Evolutionary conservation across 306 rosid genomes (phyloP).

Genomic region (Rosa lucieae): DNA sequence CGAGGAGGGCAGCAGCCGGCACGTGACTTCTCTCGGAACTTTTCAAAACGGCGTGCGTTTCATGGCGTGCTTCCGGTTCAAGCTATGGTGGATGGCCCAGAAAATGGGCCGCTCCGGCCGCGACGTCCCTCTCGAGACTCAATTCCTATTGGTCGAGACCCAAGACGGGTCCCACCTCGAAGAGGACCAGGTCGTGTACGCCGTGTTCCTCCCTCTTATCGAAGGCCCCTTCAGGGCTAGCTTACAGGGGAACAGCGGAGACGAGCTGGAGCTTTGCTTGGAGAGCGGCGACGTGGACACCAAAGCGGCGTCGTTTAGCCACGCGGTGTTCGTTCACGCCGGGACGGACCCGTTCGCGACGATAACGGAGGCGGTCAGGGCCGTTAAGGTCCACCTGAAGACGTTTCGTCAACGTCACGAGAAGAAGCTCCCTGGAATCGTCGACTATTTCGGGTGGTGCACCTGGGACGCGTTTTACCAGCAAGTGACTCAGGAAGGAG

Average conservation of each 20-base stretch:
- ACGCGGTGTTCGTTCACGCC: slow-evolving; percentile 52
- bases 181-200: slow-evolving; percentile 52
- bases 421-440: slow-evolving; percentile 75
- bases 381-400: slow-evolving; percentile 54
- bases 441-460: slow-evolving; percentile 85
- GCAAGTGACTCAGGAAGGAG: slow-evolving; percentile 83
- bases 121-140: slow-evolving; percentile 83
- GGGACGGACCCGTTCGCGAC: slow-evolving; percentile 75
- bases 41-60: slow-evolving; percentile 55
- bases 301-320: slow-evolving; percentile 61
- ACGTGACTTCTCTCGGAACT: slow-evolving; percentile 60
- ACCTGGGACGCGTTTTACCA: slow-evolving; percentile 95
- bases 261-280: slow-evolving; percentile 70
- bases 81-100: slow-evolving; percentile 98
- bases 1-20: slow-evolving; percentile 51
- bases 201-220: slow-evolving; percentile 73
- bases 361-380: slow-evolving; percentile 52
- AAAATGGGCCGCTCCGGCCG: slow-evolving; percentile 77
- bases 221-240: slow-evolving; percentile 79
- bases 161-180: slow-evolving; percentile 65
- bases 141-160: slow-evolving; percentile 70
- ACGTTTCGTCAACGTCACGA: slow-evolving; percentile 80
- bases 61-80: slow-evolving; percentile 84
- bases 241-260: slow-evolving; percentile 59
- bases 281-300: slow-evolving; percentile 79